Evolutionary conservation across 2,329 filamentous ascomycete genomes (phyloP), one percentile per base, ranked within the genome.

Genomic region (Chrysoporthe puriensis): DNA sequence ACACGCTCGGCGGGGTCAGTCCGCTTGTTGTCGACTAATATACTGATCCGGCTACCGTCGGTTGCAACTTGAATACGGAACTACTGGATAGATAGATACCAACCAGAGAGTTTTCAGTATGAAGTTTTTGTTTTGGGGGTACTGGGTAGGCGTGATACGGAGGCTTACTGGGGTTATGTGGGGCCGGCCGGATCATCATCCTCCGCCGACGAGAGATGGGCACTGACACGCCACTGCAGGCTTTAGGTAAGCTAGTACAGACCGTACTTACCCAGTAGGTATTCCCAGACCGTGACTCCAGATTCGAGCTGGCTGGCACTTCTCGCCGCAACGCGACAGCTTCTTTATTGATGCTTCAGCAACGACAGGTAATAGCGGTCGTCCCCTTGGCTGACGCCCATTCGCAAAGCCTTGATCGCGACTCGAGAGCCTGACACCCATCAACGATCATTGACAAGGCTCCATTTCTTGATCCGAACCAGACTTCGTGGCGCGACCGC

Each of bases 401-500:
- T 54, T 54, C 1, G 32, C 26, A 34, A 34, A 21, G 50, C 14
- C 50, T 34, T 32, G 50, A 32, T 54, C 50, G 26, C 50, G 21
- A 54, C 26, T 16, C 50, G 50, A 54, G 50, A 50, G 44, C 60
- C 60, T 50, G 50, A 34, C 26, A 54, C 32, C 50, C 26, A 54
- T 54, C 60, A 40, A n/a, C 36, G 11, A 21, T 21, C n/a, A 40
- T 52, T 50, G 61, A 63, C 61, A 21, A 42, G n/a, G 32, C 8
- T 40, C 46, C 26, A 32, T 42, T 21, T 54, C 34, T n/a, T 36
- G 6, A 26, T 34, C 59, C 43, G 44, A 13, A 50, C 62, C 50
- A 34, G 50, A 32, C 21, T 14, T 32, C 50, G 50, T 21, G 26
- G 50, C 26, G 50, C 50, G 14, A 54, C 26, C 50, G 21, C 21